phyloP scores from a whole-genome alignment of 768 basidiomycete species.

The Filobasidium wieringae region DNA sequence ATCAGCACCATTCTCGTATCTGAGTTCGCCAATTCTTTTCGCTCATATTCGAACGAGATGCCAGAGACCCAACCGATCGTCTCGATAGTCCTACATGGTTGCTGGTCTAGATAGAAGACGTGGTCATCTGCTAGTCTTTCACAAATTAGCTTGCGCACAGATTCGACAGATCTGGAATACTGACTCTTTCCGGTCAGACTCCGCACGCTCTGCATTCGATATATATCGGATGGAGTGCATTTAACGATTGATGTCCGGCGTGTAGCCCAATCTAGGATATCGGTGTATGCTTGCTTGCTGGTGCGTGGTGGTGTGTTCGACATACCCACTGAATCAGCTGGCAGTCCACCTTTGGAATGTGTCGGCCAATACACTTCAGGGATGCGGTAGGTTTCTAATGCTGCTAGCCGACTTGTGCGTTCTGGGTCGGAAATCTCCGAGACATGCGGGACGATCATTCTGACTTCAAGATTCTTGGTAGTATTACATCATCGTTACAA shows the following conservation, averaged over 20 bases:
- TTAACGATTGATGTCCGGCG: slow-evolving; percentile 1
- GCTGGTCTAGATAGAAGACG: slow-evolving; percentile 8
- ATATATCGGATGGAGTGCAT: slow-evolving; percentile 1
- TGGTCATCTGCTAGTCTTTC: not conserved
- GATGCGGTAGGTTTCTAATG: too few relatives aligned
- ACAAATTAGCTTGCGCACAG: not conserved
- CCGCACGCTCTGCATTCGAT: not conserved
- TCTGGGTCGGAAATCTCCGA: too few relatives aligned
- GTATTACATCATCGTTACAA: too few relatives aligned
- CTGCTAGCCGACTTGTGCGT: too few relatives aligned
- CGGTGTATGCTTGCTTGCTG: too few relatives aligned
- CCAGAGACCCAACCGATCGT: slow-evolving; percentile 6
- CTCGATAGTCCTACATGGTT: slow-evolving; percentile 2
- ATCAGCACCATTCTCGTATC: not conserved
- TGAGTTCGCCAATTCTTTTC: slow-evolving; percentile 1
- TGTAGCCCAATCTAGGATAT: not conserved
- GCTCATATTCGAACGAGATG: not conserved
- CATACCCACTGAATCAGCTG: too few relatives aligned
- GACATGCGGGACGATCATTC: too few relatives aligned
- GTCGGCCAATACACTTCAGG: too few relatives aligned
- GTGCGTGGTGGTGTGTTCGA: too few relatives aligned
- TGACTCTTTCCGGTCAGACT: slow-evolving; percentile 1
- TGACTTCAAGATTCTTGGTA: too few relatives aligned
- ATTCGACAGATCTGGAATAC: not conserved
- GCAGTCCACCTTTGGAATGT: too few relatives aligned